Evolutionary conservation across 2,329 filamentous ascomycete genomes (phyloP), one percentile per base, ranked within the genome.

Genomic region (Claviceps quebecensis): DNA sequence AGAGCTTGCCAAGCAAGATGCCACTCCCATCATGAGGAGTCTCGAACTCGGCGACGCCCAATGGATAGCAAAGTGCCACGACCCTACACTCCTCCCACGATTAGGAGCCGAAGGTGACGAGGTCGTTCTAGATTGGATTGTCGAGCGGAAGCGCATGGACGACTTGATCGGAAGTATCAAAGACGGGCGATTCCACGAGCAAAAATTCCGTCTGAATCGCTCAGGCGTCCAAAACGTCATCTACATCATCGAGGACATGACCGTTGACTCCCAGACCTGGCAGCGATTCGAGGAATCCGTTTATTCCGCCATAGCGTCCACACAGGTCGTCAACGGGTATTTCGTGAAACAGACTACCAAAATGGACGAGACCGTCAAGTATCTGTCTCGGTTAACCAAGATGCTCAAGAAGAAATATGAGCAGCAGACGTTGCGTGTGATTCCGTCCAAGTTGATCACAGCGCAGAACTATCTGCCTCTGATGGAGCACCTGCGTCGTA

Each of bases 141-240:
- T 89, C 1, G 87, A 93, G 67, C 76, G 87, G 54, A 93, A 93
- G 63, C 75, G 87, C 8, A 74, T 90, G 0, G 86, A 91, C 60
- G 87, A 93, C 63, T 69, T 93, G 46, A 75, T 91, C n/a, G 71
- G 76, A 48, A 89, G 84, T 55, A 87, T 93, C 67, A 88, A 86
- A 64, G 87, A 91, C 55, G 85, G 86, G 1, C 80, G 87, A 2
- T 91, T 89, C 58, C 83, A 84, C 57, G 87, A 93, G 63, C 87
- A 93, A 62, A 91, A 93, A 62, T 91, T 89, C 61, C 82, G 87
- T 1, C 73, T 91, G 11, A 76, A 77, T 51, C 80, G 80, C 49
- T 86, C 80, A 0, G 86, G 86, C 0, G 72, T 87, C n/a, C 79
- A 78, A 53, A 85, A 89, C 58, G 83, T 90, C 14, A 75, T 87